These are phyloP conservation scores for Colletotrichum zoysiae DNA, from an alignment of 2,329 filamentous ascomycete species.

Conservation along the genomic window DNA sequence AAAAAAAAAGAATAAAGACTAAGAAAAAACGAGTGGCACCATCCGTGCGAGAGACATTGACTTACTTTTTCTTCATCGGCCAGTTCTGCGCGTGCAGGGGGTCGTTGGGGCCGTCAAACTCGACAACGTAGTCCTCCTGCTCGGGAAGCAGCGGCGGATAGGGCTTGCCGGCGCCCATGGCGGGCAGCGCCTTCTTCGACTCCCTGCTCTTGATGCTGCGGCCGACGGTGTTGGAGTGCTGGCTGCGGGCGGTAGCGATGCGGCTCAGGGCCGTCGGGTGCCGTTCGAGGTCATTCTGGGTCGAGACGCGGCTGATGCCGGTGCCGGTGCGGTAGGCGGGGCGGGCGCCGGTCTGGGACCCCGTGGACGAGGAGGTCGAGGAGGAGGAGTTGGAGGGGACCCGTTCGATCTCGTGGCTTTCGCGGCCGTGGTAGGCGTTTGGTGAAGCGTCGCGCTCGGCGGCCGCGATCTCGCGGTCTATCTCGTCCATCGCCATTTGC, in stretches of 20 bases:
- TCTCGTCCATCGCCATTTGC: constrained; percentile 61
- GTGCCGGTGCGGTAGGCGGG: constrained; percentile 53
- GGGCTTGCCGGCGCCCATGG: constrained; percentile 80
- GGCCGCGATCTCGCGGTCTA: constrained; percentile 66
- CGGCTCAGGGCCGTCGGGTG: constrained; percentile 77
- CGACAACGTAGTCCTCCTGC: constrained; percentile 82
- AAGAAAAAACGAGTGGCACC: too few relatives aligned
- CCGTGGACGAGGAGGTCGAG: constrained; percentile 62
- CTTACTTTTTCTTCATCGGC: constrained; percentile 81
- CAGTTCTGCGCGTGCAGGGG: constrained; percentile 91
- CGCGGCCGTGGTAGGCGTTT: constrained; percentile 53
- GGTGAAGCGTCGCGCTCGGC: constrained; percentile 69
- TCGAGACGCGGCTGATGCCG: constrained; percentile 71
- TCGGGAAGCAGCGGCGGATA: constrained; percentile 78
- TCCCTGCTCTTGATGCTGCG: constrained; percentile 61
- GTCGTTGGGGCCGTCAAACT: constrained; percentile 87
- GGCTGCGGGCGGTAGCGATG: constrained; percentile 77
- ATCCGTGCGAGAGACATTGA: constrained; percentile 44
- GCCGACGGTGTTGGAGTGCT: constrained; percentile 81
- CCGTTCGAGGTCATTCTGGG: constrained; percentile 75
- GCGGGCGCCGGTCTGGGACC: constrained; percentile 46
- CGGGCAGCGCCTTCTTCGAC: constrained; percentile 71
- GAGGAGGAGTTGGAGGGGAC: constrained; percentile 66
- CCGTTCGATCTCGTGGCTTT: constrained; percentile 70
- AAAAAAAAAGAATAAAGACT: too few relatives aligned